Percentiles rank a stretch among this genome's conserved stretches.
phyloP scores from a whole-genome alignment of 441 rosid species.

The Geranium incanum region DNA sequence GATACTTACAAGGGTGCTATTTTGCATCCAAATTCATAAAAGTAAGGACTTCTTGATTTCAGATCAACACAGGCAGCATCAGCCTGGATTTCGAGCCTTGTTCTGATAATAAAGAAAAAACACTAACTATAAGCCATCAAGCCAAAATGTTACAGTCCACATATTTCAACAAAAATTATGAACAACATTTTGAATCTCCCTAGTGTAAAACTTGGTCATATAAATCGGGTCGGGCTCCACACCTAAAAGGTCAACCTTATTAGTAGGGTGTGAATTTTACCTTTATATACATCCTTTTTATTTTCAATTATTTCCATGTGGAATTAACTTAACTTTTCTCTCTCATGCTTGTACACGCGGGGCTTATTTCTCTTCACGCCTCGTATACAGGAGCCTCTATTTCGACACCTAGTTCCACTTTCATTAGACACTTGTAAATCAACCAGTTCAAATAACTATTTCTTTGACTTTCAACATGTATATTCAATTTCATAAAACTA shows the following conservation, averaged over 20 bases:
- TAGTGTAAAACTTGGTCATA: too few species aligned
- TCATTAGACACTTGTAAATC: not conserved
- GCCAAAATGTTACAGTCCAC: conserved; percentile 11
- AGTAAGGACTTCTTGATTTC: conserved; percentile 58
- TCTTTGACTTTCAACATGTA: not conserved
- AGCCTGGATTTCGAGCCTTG: conserved; percentile 81
- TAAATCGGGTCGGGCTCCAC: too few species aligned
- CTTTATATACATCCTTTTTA: too few species aligned
- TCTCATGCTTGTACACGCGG: too few species aligned
- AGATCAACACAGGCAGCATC: conserved; percentile 87
- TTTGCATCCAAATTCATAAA: conserved; percentile 83
- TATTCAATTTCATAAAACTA: not conserved
- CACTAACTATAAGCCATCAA: conserved; percentile 6
- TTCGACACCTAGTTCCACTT: not conserved
- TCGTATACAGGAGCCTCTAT: too few species aligned
- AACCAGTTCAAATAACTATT: not conserved
- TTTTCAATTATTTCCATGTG: too few species aligned
- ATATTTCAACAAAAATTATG: not conserved
- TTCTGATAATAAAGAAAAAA: conserved; percentile 30
- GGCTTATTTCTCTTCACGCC: too few species aligned
- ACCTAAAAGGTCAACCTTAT: too few species aligned
- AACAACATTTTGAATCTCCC: not conserved
- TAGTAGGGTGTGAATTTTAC: too few species aligned
- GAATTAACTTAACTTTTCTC: too few species aligned
- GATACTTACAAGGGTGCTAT: conserved; percentile 66